A percentile compares a stretch with the other conserved stretches of the same genome.
Conservation (phyloP, 371 early-diverging fungal genomes). For the Lichtheimia hyalospora region DNA sequence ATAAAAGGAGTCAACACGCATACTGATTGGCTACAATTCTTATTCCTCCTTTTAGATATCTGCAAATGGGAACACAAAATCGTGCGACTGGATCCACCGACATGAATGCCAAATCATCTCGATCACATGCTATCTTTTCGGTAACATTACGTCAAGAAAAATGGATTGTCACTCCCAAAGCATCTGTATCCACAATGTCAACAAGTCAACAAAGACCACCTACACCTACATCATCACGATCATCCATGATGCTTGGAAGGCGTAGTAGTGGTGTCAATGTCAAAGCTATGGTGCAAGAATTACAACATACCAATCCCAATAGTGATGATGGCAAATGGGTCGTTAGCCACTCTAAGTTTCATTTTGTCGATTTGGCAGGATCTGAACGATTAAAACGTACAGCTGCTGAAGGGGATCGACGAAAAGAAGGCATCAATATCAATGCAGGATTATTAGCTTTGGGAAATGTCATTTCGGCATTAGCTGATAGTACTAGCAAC, state of each 20-base stretch:
- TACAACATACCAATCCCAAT: not conserved
- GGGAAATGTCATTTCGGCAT: conserved; percentile 99
- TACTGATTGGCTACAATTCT: not conserved
- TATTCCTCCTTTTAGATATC: conserved; percentile 33
- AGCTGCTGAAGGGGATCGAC: conserved; percentile 90
- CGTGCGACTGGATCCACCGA: conserved; percentile 94
- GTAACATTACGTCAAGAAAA: conserved; percentile 81
- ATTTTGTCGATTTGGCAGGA: conserved; percentile 99
- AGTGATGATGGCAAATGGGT: conserved; percentile 46
- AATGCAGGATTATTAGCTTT: conserved; percentile 97
- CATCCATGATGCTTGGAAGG: conserved; percentile 23
- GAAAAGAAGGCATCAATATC: conserved; percentile 97
- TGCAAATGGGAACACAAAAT: conserved; percentile 80
- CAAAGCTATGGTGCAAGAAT: conserved; percentile 32
- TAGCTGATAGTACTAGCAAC: conserved; percentile 73
- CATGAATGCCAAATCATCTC: conserved; percentile 95
- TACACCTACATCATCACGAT: conserved; percentile 17
- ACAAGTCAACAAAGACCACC: conserved; percentile 5
- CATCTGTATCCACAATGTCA: conserved; percentile 3
- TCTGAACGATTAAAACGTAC: conserved; percentile 97
- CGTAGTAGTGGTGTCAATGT: conserved; percentile 35
- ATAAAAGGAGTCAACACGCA: not conserved
- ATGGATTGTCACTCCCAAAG: conserved; percentile 26
- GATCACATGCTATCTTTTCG: conserved; percentile 98
- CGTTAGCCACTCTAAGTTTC: conserved; percentile 78